Evolutionary conservation across 176 grass and related monocot genomes (phyloP).

Genomic region (Metroxylon sagu): DNA sequence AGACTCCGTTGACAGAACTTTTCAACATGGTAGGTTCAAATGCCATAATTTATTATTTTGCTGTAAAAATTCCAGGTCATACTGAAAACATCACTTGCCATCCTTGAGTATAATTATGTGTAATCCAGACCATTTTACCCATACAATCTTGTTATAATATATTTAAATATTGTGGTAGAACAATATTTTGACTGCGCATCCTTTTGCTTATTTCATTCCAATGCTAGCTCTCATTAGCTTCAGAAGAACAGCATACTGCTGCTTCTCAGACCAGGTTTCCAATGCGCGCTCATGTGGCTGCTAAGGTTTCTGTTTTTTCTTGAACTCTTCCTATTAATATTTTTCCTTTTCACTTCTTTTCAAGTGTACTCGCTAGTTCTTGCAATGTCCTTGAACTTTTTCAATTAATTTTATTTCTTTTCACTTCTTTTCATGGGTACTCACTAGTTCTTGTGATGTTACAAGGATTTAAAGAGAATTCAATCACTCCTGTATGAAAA

Average conservation of each 20-base stretch:
- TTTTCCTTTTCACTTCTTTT: neutral
- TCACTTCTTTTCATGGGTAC: neutral
- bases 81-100: no score
- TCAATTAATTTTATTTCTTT: neutral
- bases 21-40: conserved; percentile 56
- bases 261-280: conserved; percentile 13
- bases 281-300: conserved; percentile 26
- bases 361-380: no score
- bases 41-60: neutral
- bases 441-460: neutral
- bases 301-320: conserved; percentile 42
- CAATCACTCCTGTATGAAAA: conserved; percentile 14
- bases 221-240: conserved; percentile 48
- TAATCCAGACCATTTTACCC: no score
- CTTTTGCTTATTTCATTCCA: neutral
- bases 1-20: conserved; percentile 51
- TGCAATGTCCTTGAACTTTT: neutral
- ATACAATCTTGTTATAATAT: no score
- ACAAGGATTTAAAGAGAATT: conserved; percentile 95
- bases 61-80: no score
- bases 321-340: neutral
- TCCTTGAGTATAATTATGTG: no score
- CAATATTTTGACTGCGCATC: neutral
- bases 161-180: no score
- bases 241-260: conserved; percentile 13